Evolutionary conservation across 441 rosid genomes (phyloP).

Genomic region (Raphanus hybrid): DNA sequence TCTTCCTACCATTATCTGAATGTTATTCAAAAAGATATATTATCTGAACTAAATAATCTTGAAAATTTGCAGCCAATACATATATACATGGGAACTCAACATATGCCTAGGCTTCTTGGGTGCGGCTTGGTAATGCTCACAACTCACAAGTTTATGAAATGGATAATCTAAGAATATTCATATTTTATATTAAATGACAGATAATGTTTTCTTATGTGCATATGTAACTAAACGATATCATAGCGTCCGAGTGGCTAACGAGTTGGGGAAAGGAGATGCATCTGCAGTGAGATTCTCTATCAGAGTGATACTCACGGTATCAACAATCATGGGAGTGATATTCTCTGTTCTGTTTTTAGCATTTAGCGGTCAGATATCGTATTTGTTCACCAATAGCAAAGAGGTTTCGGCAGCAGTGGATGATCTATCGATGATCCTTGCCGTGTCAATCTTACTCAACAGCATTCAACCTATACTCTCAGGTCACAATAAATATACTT

Average conservation of each 20-base stretch:
- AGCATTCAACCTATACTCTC: slow-evolving; percentile 63
- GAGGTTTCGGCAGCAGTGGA: slow-evolving; percentile 52
- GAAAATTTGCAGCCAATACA: slow-evolving; percentile 51
- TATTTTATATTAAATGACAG: not conserved
- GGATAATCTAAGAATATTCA: not conserved
- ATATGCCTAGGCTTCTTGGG: slow-evolving; percentile 68
- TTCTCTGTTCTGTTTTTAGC: slow-evolving; percentile 51
- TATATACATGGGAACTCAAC: slow-evolving; percentile 53
- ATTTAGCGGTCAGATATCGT: slow-evolving; percentile 48
- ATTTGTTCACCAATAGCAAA: slow-evolving; percentile 52
- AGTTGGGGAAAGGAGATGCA: slow-evolving; percentile 68
- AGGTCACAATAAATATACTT: slow-evolving; percentile 38
- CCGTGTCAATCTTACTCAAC: slow-evolving; percentile 64
- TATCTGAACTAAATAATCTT: not conserved
- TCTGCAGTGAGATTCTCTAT: slow-evolving; percentile 59
- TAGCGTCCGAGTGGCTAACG: slow-evolving; percentile 80
- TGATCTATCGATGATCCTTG: slow-evolving; percentile 56
- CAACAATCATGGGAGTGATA: slow-evolving; percentile 49
- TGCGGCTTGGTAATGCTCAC: slow-evolving; percentile 56
- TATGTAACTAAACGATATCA: not conserved
- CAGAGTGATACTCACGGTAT: slow-evolving; percentile 50
- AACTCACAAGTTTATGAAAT: not conserved
- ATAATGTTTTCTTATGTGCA: not conserved
- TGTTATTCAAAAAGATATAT: not conserved
- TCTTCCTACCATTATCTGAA: not conserved